Base-by-base conservation (phyloP, 352 stramenopile species). In the Bremia lactucae region DNA sequence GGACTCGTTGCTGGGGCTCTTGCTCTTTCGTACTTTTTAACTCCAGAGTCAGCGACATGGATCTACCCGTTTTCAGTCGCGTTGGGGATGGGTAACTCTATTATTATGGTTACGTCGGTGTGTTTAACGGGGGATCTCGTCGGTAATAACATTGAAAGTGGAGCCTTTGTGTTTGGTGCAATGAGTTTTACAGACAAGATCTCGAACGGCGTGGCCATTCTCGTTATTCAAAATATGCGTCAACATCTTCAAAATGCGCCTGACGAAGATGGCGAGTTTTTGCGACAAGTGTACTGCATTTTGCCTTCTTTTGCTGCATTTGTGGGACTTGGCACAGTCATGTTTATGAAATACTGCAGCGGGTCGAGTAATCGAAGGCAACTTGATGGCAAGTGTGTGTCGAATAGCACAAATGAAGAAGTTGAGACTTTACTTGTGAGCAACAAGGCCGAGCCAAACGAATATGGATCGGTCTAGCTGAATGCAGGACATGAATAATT, bases 161-260 rank as follows among this genome's bases (percentile, higher is more conserved):
- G 80, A 23, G 80, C 80, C 10, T 92, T 92, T 33, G 80, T 92
- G 20, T 92, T 88, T 55, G 80, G 80, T 18, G 72, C 76, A 6
- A 87, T 92, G 76, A 89, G 77, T 43, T 88, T 92, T 54, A 87
- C 76, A 11, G 80, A 92, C 61, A 92, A 92, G 38, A 83, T 89
- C 46, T 88, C 74, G 31, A 90, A 89, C 42, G 80, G 80, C 8
- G 62, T 89, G 22, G 74, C 73, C 20, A 83, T 92, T 31, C 46
- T 92, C 14, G 48, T 87, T 7, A 87, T 90, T 36, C 80, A 92
- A 52, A 85, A 90, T 48, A 68, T 78, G 33, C 77, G 77, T 26
- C 59, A 90, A 44, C 71, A 80, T 56, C 59, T 87, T 11, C 66
- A 80, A 50, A 43, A 69, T 11, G 36, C 64, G n/a, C 68, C 72